Evolutionary conservation across 1,284 basidiomycete species (phyloP).

Genomic region (Cryptococcus maquisensis): DNA sequence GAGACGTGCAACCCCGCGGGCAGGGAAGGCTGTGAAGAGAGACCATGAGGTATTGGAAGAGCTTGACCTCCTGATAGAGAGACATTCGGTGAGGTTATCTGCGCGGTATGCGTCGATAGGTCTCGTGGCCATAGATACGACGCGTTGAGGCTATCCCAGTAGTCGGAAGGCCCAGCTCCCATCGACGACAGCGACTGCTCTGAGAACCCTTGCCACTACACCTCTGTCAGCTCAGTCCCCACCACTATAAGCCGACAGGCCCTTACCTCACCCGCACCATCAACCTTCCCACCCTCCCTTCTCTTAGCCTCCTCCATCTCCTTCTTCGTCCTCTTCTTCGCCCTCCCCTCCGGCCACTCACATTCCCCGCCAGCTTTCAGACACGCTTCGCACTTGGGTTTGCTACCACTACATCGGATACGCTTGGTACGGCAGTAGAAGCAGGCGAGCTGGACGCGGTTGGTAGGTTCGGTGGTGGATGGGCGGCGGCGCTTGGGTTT

Average conservation of each 20-base stretch:
- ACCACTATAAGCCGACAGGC: not conserved
- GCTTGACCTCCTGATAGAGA: no score
- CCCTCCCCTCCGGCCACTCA: conserved; percentile 46
- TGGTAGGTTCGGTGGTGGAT: conserved; percentile 2
- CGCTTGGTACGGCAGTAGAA: conserved; percentile 47
- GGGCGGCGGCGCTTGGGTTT: not conserved
- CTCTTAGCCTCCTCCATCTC: conserved; percentile 50
- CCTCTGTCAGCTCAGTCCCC: not conserved
- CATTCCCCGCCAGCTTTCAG: conserved; percentile 41
- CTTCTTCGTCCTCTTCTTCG: conserved; percentile 47
- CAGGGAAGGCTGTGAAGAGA: no score
- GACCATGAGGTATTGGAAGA: no score
- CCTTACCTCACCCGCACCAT: not conserved
- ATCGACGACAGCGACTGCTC: not conserved
- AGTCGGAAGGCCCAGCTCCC: no score
- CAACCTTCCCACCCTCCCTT: conserved; percentile 13
- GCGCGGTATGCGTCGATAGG: no score
- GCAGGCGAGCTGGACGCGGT: conserved; percentile 35
- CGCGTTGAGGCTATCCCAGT: no score
- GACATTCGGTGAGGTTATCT: no score
- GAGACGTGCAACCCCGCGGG: no score
- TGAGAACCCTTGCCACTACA: not conserved
- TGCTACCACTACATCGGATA: conserved; percentile 46
- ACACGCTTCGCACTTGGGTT: conserved; percentile 45
- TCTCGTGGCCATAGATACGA: no score